These are phyloP conservation scores for Diaporthe sp. DNA, from an alignment of 2,329 filamentous ascomycete genomes.

Conservation along the genomic window DNA sequence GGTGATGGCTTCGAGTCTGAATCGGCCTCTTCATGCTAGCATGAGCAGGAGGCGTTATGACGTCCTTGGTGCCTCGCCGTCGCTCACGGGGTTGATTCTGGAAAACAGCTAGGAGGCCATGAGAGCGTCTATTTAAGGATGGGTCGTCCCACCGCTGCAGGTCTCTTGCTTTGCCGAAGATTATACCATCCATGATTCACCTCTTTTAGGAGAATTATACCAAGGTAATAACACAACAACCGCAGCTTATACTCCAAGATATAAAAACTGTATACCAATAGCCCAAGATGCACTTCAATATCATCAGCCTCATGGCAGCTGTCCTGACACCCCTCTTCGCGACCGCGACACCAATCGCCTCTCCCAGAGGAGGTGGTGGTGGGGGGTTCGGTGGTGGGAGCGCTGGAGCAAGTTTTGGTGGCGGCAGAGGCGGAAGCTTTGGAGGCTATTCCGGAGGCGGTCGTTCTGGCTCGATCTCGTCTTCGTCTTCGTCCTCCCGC, in stretches of 20 bases:
- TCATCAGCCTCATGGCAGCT: not conserved
- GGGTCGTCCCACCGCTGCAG: not conserved
- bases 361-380: not conserved
- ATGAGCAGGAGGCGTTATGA: not conserved
- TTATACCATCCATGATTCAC: not conserved
- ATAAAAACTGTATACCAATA: not conserved
- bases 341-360: not conserved
- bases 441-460: not conserved
- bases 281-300: not conserved
- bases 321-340: not conserved
- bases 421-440: not conserved
- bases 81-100: not conserved
- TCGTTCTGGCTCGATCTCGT: not conserved
- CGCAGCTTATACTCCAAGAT: not conserved
- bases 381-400: not conserved
- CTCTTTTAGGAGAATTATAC: not conserved
- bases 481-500: not conserved
- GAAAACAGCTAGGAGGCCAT: not conserved
- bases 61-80: not conserved
- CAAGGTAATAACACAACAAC: not conserved
- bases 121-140: not conserved
- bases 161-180: not conserved
- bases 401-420: not conserved
- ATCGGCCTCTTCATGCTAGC: too few species aligned
- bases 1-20: constrained; percentile 15